phyloP scores from a whole-genome alignment of 2,329 filamentous ascomycete genomes.

The Cercospora berteroae region DNA sequence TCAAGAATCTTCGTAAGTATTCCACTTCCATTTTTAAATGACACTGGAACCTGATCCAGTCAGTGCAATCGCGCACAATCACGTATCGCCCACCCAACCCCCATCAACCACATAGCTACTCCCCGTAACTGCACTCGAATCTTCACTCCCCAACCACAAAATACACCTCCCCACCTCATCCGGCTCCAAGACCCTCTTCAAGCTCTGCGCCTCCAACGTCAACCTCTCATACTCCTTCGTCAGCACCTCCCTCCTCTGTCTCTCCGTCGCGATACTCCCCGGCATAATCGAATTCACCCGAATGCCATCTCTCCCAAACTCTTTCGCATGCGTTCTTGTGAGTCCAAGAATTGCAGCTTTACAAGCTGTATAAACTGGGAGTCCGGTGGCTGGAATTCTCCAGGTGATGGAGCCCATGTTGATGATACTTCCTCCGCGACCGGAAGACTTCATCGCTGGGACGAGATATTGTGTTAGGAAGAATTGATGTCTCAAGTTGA shows the following conservation, averaged over 20 bases:
- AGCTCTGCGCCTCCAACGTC: conserved; percentile 33
- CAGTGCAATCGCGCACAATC: no score
- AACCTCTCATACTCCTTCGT: conserved; percentile 32
- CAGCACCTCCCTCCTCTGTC: conserved; percentile 36
- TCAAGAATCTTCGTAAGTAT: no score
- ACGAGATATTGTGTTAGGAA: conserved; percentile 59
- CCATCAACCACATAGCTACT: conserved; percentile 36
- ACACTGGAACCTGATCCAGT: no score
- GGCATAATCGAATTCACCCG: conserved; percentile 36
- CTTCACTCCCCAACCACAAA: conserved; percentile 35
- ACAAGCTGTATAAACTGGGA: conserved; percentile 32
- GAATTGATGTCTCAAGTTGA: conserved; percentile 66
- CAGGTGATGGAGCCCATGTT: conserved; percentile 33
- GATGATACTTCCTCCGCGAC: conserved; percentile 56
- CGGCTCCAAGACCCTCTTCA: conserved; percentile 34
- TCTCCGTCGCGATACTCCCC: conserved; percentile 34
- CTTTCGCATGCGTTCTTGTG: conserved; percentile 33
- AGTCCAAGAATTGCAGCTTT: conserved; percentile 34
- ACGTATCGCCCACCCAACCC: conserved; percentile 33
- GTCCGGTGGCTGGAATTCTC: conserved; percentile 30
- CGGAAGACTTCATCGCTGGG: conserved; percentile 56
- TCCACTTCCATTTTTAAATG: no score
- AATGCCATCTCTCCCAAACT: conserved; percentile 32
- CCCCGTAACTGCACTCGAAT: conserved; percentile 35
- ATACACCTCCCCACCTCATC: conserved; percentile 34